A percentile compares a stretch with the other conserved stretches of the same genome.
phyloP scores from a whole-genome alignment of 139 green algal genomes.

The Prasinococcaceae sp. region DNA sequence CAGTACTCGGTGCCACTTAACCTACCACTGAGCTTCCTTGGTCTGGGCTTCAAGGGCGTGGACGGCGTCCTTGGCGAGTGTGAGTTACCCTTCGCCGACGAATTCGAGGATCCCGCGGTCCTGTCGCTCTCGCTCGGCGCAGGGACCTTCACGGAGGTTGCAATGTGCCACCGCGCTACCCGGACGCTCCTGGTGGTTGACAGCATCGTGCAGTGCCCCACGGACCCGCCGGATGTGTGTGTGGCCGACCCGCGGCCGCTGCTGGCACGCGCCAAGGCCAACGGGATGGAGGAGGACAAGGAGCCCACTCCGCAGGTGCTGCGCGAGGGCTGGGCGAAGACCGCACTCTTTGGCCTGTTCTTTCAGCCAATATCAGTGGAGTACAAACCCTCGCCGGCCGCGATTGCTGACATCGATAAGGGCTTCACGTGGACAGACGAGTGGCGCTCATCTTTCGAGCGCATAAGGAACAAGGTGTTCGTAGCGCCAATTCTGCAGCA shows the following conservation, averaged over 20 bases:
- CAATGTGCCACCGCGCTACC: conserved; percentile 5
- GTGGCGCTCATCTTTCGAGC: no score
- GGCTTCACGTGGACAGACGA: no score
- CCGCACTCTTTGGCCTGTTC: conserved; percentile 20
- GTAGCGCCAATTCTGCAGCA: conserved; percentile 21
- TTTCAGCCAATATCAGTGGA: conserved; percentile 24
- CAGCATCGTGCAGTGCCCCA: not conserved
- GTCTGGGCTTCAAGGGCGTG: conserved; percentile 16
- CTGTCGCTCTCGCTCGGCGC: conserved; percentile 16
- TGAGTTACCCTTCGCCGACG: conserved; percentile 12
- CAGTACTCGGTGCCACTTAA: conserved; percentile 36
- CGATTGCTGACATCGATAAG: no score
- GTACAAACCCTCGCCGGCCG: no score
- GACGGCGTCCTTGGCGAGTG: conserved; percentile 3
- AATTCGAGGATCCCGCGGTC: conserved; percentile 31
- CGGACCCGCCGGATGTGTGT: not conserved
- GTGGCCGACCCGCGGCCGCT: conserved; percentile 4
- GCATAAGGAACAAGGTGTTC: conserved; percentile 16
- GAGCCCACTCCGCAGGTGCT: conserved; percentile 6
- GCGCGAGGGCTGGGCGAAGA: conserved; percentile 23
- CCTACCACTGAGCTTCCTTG: conserved; percentile 24
- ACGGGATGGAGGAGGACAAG: conserved; percentile 4
- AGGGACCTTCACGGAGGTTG: conserved; percentile 1
- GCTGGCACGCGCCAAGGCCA: not conserved
- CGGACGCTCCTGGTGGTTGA: conserved; percentile 1